Evolutionary conservation across 371 early-diverging fungal species (phyloP), one percentile per base, ranked within the genome.

Genomic region (Globomyces sp.): DNA sequence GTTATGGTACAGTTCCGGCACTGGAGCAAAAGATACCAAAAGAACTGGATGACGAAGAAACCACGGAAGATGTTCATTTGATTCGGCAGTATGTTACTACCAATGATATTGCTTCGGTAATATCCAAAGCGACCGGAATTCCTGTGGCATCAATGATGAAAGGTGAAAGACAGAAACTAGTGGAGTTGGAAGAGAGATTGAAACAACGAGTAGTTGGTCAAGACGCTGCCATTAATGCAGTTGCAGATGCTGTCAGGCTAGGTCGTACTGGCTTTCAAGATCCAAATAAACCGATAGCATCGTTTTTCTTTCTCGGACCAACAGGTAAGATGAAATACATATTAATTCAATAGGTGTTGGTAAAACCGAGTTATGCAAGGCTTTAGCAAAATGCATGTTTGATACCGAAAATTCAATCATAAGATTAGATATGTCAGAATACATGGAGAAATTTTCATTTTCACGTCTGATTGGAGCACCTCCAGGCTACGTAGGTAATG

Each of bases 361-460:
- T 48, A 92, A 92, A 74, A 92, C 92, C 0, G 92, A 92, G 77
- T 77, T 92, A 57, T 87, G 91, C 41, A 92, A 92, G 70, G 81
- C 89, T 0, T 74, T 92, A 43, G 86, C 90, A 2, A 72, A 69
- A 58, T 87, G 92, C 72, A 78, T 92, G 42, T 92, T 92, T 71
- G 91, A 90, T 74, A 90, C 89, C 73, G 84, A 90, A 68, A 87
- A 89, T 66, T 86, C 86, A 71, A 78, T 89, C 73, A 80, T 92
- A 34, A 84, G 92, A 3, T 71, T 92, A 46, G 92, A 92, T 73
- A 92, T 91, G 92, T 79, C 80, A 62, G 93, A 92, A 73, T 92
- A 88, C 79, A 82, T 83, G 83, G 90, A 90, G 71, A 83, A 84
- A 74, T 86, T 90, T 68, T 71, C 85, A n/a, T 85, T 91, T 8